Evolutionary conservation across 2,329 filamentous ascomycete species (phyloP), one percentile per base, ranked within the genome.

Genomic region (Colletotrichum australisinense): DNA sequence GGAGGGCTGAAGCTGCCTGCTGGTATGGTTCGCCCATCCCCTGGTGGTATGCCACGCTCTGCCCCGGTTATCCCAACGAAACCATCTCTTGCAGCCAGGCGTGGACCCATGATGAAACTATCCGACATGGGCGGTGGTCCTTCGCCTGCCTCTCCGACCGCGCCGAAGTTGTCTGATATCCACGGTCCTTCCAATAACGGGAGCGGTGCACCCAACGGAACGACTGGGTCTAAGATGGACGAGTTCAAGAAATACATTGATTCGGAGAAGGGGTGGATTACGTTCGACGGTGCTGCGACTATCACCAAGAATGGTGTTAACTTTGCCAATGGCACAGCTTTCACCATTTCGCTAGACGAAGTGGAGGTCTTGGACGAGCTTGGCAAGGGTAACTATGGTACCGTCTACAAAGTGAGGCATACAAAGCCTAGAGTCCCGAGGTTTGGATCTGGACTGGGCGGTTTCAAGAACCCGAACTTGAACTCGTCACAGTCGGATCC

Each of bases 301-400:
- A 94, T 99, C 66, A 96, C 95, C 75, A 92, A 94, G 30, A 92
- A 93, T 19, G 97, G 97, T 30, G 95, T 99, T 74, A 93, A 98
- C 79, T 99, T 99, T 80, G 93, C 93, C 28, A 95, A 93, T 71
- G 97, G 97, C 2, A 93, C 93, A 67, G 95, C 92, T 22, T 98
- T 99, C 83, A 95, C 89, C 79, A 98, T 99, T 79, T 98, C 96
- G 4, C 87, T 99, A 55, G 96, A 99, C 79, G 96, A 99, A 82
- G 94, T 99, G 6, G 95, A 98, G 78, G 96, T 94, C 1, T 81
- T 98, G 71, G 95, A 96, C 74, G 97, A 99, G 85, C 86, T 99
- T 14, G 97, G 97, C 59, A 99, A 98, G 83, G 97, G 97, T 53
- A 99, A 99, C 81, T 99, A 99, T 79, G 97, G 97, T 73, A 98